Evolutionary conservation across 139 green algal species (phyloP).

Genomic region (Picochlorum sp.): DNA sequence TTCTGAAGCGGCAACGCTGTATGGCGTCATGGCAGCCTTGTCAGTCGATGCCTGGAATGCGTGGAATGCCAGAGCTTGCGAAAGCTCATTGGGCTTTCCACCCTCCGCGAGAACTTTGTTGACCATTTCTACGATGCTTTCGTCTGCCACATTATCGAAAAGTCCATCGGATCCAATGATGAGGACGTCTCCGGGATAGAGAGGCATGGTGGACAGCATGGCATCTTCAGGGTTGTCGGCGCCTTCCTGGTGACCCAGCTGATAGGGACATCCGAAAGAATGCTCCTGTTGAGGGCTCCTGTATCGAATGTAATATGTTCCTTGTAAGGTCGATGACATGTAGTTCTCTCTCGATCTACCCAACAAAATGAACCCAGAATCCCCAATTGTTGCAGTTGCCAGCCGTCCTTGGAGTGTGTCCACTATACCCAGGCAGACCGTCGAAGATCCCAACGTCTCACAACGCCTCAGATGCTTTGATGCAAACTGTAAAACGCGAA

Average conservation of each 20-base stretch:
- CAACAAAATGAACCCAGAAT: slow-evolving; percentile 77
- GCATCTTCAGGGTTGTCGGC: slow-evolving; percentile 55
- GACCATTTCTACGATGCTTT: slow-evolving; percentile 49
- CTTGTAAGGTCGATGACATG: not conserved
- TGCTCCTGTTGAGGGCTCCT: slow-evolving; percentile 84
- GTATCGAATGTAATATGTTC: slow-evolving; percentile 46
- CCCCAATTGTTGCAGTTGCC: slow-evolving; percentile 71
- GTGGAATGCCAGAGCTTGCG: slow-evolving; percentile 40
- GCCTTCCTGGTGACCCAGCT: slow-evolving; percentile 58
- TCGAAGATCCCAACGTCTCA: slow-evolving; percentile 65
- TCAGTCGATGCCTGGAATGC: slow-evolving; percentile 70
- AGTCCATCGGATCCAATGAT: slow-evolving; percentile 84
- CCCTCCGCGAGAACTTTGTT: slow-evolving; percentile 7
- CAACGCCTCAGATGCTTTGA: slow-evolving; percentile 7
- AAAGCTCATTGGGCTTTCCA: slow-evolving; percentile 24
- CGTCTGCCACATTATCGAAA: slow-evolving; percentile 81
- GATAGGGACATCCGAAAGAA: slow-evolving; percentile 83
- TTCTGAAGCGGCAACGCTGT: slow-evolving; percentile 68
- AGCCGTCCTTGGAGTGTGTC: slow-evolving; percentile 61
- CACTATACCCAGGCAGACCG: slow-evolving; percentile 66
- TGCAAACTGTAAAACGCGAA: slow-evolving; percentile 24
- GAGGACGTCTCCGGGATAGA: slow-evolving; percentile 70
- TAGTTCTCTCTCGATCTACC: slow-evolving; percentile 15
- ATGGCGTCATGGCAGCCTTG: slow-evolving; percentile 64
- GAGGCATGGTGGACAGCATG: slow-evolving; percentile 58